Evolutionary conservation across 1,284 basidiomycete species (phyloP), one percentile per base, ranked within the genome.

Genomic region (Apiotrichum gamsii): DNA sequence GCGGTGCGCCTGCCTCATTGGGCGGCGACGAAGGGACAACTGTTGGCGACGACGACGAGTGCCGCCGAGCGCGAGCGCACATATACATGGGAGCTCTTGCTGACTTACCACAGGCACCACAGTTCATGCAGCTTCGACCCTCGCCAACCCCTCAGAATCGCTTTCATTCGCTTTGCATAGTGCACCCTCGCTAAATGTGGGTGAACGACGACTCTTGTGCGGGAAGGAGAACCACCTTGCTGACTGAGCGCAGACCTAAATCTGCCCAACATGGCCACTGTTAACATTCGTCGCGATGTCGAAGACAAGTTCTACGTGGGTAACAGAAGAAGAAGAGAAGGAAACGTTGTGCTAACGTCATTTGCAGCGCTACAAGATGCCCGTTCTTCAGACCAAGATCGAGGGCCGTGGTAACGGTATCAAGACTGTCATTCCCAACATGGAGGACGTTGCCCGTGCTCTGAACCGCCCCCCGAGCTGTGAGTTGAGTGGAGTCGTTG

Each of bases 391-490:
- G 61, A 96, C 87, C 60, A 98, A 98, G 78, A 93, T 98, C 44
- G 95, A 99, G 76, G 95, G 95, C 64, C 91, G 91, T 74, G 95
- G 95, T 48, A 99, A 99, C 71, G 95, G 95, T 58, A 98, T 99
- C 77, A 99, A 99, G 78, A 99, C 95, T 33, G 91, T 96, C 67
- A 76, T 95, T 47, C 90, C 90, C 38, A 99, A 99, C 77, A 97
- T 99, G 91, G 83, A 90, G 56, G 95, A 98, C 74, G 87, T 99
- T 59, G 90, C 94, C 42, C 85, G 90, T 50, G 90, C 95, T 33
- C 81, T 99, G 63, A 90, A 85, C 70, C 85, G 95, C 56, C 94
- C 95, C 55, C 87, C 95, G 25, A 82, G 90, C 43, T 81, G 76
- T 77, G 56, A 64, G 75, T 68, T 1, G 8, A 20, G 2, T 11